phyloP scores from a whole-genome alignment of 495 filamentous ascomycete species.

The Lichenothelia convexa region DNA sequence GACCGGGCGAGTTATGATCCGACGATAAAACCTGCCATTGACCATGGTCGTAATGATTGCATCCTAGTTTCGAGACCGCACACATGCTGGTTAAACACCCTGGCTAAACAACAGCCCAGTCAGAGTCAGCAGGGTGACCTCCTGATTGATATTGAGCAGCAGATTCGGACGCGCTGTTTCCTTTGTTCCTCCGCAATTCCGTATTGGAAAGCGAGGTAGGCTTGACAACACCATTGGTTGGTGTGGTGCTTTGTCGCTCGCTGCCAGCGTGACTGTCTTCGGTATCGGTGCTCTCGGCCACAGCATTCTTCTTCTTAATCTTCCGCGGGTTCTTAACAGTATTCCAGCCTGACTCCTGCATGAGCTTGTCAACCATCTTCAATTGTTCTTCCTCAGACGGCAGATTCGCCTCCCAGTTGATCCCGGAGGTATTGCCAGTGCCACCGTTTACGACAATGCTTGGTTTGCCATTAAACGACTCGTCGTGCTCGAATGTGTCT shows the following conservation, averaged over 20 bases:
- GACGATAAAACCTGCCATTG: no score
- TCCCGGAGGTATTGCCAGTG: slow-evolving; percentile 13
- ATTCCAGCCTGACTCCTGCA: slow-evolving; percentile 47
- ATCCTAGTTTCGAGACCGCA: no score
- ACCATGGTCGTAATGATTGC: no score
- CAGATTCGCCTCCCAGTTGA: slow-evolving; percentile 35
- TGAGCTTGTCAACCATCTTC: slow-evolving; percentile 41
- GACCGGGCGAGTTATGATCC: no score
- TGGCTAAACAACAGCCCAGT: slow-evolving; percentile 30
- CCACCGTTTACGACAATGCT: slow-evolving; percentile 11
- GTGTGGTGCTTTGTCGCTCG: slow-evolving; percentile 23
- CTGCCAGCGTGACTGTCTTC: slow-evolving; percentile 1
- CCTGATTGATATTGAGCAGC: no score
- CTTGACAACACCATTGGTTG: no score
- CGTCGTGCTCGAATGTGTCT: slow-evolving; percentile 54
- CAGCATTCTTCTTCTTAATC: slow-evolving; percentile 34
- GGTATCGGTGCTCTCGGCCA: slow-evolving; percentile 13
- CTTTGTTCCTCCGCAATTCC: no score
- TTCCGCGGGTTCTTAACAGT: slow-evolving; percentile 50
- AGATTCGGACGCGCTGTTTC: no score
- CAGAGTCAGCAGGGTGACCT: slow-evolving; percentile 36
- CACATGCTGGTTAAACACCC: no score
- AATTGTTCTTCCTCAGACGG: slow-evolving; percentile 80
- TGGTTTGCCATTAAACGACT: slow-evolving; percentile 18
- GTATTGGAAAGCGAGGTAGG: no score